Evolutionary conservation across 768 basidiomycete species (phyloP).

Genomic region (Termitomyces sp.): DNA sequence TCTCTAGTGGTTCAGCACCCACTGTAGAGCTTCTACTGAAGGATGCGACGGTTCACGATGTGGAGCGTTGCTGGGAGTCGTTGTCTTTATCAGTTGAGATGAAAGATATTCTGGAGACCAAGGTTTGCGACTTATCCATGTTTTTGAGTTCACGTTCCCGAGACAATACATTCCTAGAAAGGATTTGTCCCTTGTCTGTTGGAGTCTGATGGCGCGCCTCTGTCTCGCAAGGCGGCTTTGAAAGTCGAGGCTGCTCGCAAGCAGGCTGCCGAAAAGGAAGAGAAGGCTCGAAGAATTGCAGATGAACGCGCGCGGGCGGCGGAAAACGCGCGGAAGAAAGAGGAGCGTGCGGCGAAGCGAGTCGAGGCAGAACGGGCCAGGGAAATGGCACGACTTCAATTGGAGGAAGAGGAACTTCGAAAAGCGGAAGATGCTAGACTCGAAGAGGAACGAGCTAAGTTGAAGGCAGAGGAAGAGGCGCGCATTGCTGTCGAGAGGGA

Average conservation of each 20-base stretch:
- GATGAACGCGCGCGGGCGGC: conserved; percentile 24
- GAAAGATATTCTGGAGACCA: conserved; percentile 24
- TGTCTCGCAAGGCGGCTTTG: conserved; percentile 21
- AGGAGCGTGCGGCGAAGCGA: conserved; percentile 22
- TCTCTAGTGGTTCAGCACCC: conserved; percentile 20
- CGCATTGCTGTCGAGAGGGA: conserved; percentile 8
- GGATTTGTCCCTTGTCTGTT: conserved; percentile 25
- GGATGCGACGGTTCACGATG: conserved; percentile 34
- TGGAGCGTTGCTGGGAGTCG: conserved; percentile 28
- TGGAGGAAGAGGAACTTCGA: conserved; percentile 6
- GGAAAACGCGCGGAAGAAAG: conserved; percentile 23
- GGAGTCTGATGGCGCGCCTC: not conserved
- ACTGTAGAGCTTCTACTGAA: conserved; percentile 29
- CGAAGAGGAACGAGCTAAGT: not conserved
- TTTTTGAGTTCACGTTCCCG: not conserved
- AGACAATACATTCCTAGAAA: conserved; percentile 18
- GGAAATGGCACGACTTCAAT: conserved; percentile 6
- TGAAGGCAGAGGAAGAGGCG: conserved; percentile 11
- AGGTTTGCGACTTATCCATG: conserved; percentile 16
- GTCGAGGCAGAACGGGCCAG: conserved; percentile 15
- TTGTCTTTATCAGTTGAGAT: conserved; percentile 15
- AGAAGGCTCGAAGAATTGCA: conserved; percentile 17
- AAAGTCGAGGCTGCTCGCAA: conserved; percentile 21
- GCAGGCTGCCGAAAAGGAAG: conserved; percentile 15
- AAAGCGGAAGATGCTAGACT: not conserved